Percentiles rank a stretch among this genome's conserved stretches.
phyloP scores from a whole-genome alignment of 805 yeast genomes.

The Wickerhamomyces queroliae region DNA sequence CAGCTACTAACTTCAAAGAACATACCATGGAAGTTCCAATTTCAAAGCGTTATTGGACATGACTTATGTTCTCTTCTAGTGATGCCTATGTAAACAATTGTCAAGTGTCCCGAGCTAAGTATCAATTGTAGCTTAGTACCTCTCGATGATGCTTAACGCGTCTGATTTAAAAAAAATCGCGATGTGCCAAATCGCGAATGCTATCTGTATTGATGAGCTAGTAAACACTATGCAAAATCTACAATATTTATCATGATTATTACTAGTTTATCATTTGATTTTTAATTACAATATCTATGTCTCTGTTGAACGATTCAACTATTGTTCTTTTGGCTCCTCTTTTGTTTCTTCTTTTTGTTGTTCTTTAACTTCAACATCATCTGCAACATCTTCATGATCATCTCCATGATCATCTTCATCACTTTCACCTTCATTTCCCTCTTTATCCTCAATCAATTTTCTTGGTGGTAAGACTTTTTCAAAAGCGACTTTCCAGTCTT shows the following conservation, averaged over 20 bases:
- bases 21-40: constrained; percentile 22
- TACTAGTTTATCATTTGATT: no score
- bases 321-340: no score
- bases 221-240: no score
- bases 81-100: background rate
- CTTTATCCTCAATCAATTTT: constrained; percentile 30
- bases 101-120: no score
- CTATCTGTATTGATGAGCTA: no score
- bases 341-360: background rate
- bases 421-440: constrained; percentile 1
- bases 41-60: constrained; percentile 11
- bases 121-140: no score
- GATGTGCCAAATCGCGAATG: no score
- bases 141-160: no score
- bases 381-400: background rate
- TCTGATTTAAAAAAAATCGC: no score
- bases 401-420: background rate
- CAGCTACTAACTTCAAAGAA: background rate
- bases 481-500: constrained; percentile 83
- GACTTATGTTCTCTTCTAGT: background rate
- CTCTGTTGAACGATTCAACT: no score
- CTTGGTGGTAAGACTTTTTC: constrained; percentile 83
- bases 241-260: no score
- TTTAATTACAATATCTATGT: no score
- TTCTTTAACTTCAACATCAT: background rate